A percentile compares a stretch with the other conserved stretches of the same genome.
These are phyloP conservation scores for Penicillium subrubescens DNA, from an alignment of 495 filamentous ascomycete species.

Conservation along the genomic window DNA sequence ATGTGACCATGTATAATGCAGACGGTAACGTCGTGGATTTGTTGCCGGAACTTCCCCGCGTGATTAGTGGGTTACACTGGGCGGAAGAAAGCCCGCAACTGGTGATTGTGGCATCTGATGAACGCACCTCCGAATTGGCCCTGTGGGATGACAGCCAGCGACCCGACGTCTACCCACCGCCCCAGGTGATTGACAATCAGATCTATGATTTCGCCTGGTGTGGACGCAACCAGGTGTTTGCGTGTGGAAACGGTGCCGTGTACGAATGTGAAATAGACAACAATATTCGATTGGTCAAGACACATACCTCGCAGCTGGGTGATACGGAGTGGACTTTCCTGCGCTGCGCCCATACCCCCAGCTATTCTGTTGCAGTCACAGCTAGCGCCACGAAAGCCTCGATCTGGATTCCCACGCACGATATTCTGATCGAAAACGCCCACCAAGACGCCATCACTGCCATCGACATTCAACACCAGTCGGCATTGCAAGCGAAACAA, in stretches of 20 bases:
- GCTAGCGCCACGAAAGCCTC: conserved; percentile 36
- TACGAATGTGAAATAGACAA: conserved; percentile 49
- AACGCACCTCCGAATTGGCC: conserved; percentile 43
- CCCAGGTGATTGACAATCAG: conserved; percentile 40
- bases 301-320: conserved; percentile 31
- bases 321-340: conserved; percentile 44
- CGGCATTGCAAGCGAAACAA: conserved; percentile 30
- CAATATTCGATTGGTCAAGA: conserved; percentile 41
- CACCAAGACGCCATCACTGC: conserved; percentile 51
- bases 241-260: conserved; percentile 42
- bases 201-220: conserved; percentile 46
- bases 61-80: conserved; percentile 49
- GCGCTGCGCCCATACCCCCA: conserved; percentile 31
- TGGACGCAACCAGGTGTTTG: conserved; percentile 36
- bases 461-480: conserved; percentile 45
- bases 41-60: conserved; percentile 48
- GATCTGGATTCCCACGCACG: conserved; percentile 51
- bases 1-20: conserved; percentile 67
- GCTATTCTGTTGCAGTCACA: conserved; percentile 36
- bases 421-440: conserved; percentile 40
- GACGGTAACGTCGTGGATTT: conserved; percentile 58
- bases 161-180: conserved; percentile 45
- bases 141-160: conserved; percentile 49
- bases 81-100: conserved; percentile 40
- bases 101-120: conserved; percentile 47